phyloP scores from a whole-genome alignment of 2,329 filamentous ascomycete species.

The Aspergillus udagawae region DNA sequence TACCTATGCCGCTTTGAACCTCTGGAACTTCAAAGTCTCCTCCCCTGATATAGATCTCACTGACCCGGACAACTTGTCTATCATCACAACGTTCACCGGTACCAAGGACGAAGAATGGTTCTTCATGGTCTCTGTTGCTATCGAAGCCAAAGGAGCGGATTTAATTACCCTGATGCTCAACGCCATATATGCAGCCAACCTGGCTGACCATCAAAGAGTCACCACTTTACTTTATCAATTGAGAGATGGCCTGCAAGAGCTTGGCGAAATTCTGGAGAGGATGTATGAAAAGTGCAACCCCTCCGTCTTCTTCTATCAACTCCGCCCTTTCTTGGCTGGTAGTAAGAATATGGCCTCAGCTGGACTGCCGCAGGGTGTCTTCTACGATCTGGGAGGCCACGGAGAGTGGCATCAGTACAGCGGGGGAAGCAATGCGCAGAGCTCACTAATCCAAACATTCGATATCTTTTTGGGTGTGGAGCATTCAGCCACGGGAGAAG shows the following conservation, averaged over 20 bases:
- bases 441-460: constrained; percentile 47
- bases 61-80: constrained; percentile 20
- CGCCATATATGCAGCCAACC: constrained; percentile 39
- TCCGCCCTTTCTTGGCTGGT: constrained; percentile 45
- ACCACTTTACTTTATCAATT: constrained; percentile 26
- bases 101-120: constrained; percentile 35
- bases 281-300: constrained; percentile 47
- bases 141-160: constrained; percentile 44
- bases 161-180: constrained; percentile 40
- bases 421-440: constrained; percentile 50
- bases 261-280: constrained; percentile 37
- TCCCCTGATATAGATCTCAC: constrained; percentile 24
- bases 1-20: constrained; percentile 40
- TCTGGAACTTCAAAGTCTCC: constrained; percentile 37
- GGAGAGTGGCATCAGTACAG: constrained; percentile 44
- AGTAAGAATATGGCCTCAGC: constrained; percentile 47
- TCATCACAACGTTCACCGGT: constrained; percentile 20
- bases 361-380: constrained; percentile 44
- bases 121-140: constrained; percentile 44
- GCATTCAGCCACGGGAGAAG: constrained; percentile 27
- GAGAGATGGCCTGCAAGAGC: constrained; percentile 32
- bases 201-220: constrained; percentile 21
- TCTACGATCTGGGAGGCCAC: constrained; percentile 43
- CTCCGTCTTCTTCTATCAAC: constrained; percentile 44
- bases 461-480: constrained; percentile 45